phyloP scores from a whole-genome alignment of 441 rosid species.

The Dalechampia spathulata region DNA sequence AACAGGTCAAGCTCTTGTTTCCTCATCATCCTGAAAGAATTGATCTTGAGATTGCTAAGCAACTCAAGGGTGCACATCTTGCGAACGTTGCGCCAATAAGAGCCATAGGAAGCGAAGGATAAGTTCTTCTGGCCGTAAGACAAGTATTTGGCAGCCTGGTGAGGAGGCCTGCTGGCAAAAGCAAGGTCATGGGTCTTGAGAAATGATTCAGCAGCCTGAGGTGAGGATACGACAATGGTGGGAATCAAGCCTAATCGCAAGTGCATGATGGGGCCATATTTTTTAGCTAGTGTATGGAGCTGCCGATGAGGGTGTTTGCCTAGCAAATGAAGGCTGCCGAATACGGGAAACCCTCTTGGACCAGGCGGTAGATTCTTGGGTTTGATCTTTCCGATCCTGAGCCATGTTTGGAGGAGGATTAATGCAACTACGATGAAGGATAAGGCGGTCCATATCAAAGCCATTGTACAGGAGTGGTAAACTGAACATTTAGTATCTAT shows the following conservation, averaged over 20 bases:
- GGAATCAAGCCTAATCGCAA: constrained; percentile 29
- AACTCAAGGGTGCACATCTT: constrained; percentile 41
- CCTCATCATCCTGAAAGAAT: constrained; percentile 24
- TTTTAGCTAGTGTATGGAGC: constrained; percentile 25
- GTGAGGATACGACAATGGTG: constrained; percentile 33
- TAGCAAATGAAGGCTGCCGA: constrained; percentile 36
- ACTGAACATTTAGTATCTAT: too few relatives aligned
- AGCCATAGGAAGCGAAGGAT: constrained; percentile 24
- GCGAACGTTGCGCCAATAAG: constrained; percentile 38
- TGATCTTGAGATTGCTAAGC: constrained; percentile 25
- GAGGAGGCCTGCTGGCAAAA: constrained; percentile 34
- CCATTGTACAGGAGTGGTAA: too few relatives aligned
- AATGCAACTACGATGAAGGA: constrained; percentile 2
- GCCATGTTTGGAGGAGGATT: constrained; percentile 2
- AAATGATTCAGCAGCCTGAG: constrained; percentile 33
- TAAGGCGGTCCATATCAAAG: constrained; percentile 11
- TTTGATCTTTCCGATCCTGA: constrained; percentile 1
- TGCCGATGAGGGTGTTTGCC: constrained; percentile 34
- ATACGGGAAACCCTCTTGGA: constrained; percentile 38
- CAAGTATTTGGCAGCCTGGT: constrained; percentile 21
- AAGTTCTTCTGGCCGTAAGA: constrained; percentile 28
- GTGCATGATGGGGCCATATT: constrained; percentile 40
- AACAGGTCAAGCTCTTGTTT: constrained; percentile 30
- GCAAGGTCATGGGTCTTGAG: constrained; percentile 36
- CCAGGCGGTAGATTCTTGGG: constrained; percentile 36